These are phyloP conservation scores for Acanthochlamys bracteata DNA, from an alignment of 106 monocot genomes.

Conservation along the genomic window DNA sequence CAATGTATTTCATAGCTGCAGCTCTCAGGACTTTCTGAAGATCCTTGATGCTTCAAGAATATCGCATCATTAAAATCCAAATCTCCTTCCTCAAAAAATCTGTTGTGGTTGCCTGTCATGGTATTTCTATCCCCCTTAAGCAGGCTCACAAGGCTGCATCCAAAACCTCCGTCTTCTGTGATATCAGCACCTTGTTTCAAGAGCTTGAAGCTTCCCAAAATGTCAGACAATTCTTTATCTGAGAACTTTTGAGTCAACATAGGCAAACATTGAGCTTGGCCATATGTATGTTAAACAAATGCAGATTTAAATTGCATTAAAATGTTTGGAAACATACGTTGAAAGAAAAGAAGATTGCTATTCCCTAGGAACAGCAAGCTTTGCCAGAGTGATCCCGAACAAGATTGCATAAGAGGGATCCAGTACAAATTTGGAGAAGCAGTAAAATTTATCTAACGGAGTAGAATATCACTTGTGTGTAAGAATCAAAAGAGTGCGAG, in stretches of 20 bases:
- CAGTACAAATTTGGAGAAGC: too few relatives aligned
- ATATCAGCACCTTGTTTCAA: conserved; percentile 4
- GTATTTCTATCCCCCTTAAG: not conserved
- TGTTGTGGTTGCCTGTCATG: not conserved
- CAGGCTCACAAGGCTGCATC: conserved; percentile 3
- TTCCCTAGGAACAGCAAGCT: too few relatives aligned
- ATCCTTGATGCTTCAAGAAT: conserved; percentile 5
- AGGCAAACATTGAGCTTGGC: too few relatives aligned
- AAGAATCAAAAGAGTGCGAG: too few relatives aligned
- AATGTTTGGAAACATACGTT: too few relatives aligned
- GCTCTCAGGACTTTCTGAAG: not conserved
- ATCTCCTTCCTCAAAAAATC: not conserved
- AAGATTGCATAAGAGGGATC: too few relatives aligned
- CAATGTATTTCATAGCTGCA: conserved; percentile 1
- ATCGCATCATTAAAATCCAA: conserved; percentile 5
- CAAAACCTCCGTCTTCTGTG: conserved; percentile 2
- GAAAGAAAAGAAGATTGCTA: too few relatives aligned
- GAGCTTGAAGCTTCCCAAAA: conserved; percentile 4
- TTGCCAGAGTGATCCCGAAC: too few relatives aligned
- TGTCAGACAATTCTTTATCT: conserved; percentile 6
- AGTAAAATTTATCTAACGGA: too few relatives aligned
- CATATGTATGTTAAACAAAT: too few relatives aligned
- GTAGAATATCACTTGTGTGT: too few relatives aligned
- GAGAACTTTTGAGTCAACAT: conserved; percentile 4
- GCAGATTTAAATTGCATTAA: too few relatives aligned